Conservation (phyloP, 257 asterid species). For the Verbena officinalis region DNA sequence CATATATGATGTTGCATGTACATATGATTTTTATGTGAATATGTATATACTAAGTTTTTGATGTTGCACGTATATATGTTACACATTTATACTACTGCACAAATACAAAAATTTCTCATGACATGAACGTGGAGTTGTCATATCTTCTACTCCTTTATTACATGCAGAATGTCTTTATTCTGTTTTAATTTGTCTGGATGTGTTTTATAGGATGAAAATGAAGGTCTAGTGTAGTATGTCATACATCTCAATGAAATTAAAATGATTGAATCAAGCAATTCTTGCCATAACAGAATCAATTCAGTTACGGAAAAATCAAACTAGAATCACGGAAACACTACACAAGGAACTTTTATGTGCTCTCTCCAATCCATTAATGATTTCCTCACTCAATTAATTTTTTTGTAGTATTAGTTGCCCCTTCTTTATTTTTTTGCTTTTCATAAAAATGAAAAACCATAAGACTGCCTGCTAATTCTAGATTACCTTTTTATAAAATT, state of each 20-base stretch:
- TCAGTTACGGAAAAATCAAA: background rate
- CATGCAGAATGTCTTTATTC: background rate
- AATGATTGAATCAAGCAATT: background rate
- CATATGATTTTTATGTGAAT: too few relatives aligned
- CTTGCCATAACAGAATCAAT: slow-evolving; percentile 5
- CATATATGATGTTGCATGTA: background rate
- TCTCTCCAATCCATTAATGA: background rate
- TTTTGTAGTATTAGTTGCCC: too few relatives aligned
- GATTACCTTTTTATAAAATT: background rate
- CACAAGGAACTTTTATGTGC: background rate
- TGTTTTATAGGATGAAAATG: background rate
- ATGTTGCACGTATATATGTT: background rate
- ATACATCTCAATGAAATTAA: background rate
- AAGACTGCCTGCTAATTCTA: background rate
- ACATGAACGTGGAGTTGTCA: background rate
- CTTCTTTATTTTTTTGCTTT: background rate
- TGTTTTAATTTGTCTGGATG: background rate
- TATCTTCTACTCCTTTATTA: background rate
- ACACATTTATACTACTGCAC: background rate
- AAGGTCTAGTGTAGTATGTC: background rate
- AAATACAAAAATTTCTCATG: background rate
- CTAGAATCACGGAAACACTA: background rate
- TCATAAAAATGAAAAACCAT: background rate
- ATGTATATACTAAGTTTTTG: background rate
- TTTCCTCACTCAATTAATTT: background rate